Conservation (phyloP, 768 basidiomycete genomes). For the Albatrellus ellisii region DNA sequence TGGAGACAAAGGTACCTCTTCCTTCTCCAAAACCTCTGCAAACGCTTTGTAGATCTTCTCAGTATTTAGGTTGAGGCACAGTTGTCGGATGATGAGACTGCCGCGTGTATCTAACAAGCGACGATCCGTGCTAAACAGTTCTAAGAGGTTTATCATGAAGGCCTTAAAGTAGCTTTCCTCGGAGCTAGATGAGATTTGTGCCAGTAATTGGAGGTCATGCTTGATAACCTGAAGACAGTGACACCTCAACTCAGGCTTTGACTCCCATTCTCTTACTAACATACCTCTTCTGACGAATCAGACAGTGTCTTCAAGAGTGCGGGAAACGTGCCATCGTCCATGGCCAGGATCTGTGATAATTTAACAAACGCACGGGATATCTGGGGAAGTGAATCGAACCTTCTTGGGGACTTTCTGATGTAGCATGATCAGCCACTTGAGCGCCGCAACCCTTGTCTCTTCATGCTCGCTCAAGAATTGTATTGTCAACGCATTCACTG, state of each 20-base stretch:
- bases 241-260: neutral
- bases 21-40: constrained; percentile 95
- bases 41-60: constrained; percentile 93
- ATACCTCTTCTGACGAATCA: constrained; percentile 89
- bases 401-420: constrained; percentile 97
- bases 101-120: constrained; percentile 83
- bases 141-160: constrained; percentile 91
- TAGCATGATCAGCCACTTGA: constrained; percentile 98
- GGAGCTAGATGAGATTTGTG: constrained; percentile 92
- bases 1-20: constrained; percentile 48
- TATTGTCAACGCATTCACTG: constrained; percentile 83
- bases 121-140: constrained; percentile 90
- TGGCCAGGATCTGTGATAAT: constrained; percentile 63
- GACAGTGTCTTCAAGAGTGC: constrained; percentile 91
- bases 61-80: constrained; percentile 88
- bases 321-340: constrained; percentile 96
- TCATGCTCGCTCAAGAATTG: constrained; percentile 96
- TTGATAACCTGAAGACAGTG: constrained; percentile 64
- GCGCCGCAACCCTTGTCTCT: constrained; percentile 87
- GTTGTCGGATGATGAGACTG: constrained; percentile 88
- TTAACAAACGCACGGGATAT: neutral
- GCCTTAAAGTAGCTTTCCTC: constrained; percentile 92
- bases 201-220: constrained; percentile 87
- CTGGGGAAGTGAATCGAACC: constrained; percentile 26
- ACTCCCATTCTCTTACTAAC: constrained; percentile 7